phyloP scores from a whole-genome alignment of 2,329 filamentous ascomycete species.

The Stemphylium lycopersici region DNA sequence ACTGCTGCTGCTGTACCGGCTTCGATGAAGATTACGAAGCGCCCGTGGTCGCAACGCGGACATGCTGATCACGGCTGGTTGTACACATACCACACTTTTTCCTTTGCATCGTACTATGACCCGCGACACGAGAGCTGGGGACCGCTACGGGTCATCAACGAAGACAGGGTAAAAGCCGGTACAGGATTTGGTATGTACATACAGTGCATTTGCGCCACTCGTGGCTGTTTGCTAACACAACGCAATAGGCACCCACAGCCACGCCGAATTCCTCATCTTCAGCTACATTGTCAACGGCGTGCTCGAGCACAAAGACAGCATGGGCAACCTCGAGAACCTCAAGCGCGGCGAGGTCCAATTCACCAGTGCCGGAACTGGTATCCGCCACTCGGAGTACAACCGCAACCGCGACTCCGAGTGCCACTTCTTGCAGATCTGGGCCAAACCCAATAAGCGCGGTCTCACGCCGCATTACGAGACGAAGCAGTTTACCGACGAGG shows the following conservation, averaged over 20 bases:
- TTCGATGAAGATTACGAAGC: constrained; percentile 70
- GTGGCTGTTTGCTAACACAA: background rate
- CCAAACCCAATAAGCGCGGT: constrained; percentile 74
- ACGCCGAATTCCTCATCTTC: constrained; percentile 90
- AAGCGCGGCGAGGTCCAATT: constrained; percentile 85
- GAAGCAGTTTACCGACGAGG: constrained; percentile 71
- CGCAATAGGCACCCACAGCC: constrained; percentile 69
- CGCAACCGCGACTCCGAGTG: constrained; percentile 73
- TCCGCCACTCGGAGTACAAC: constrained; percentile 84
- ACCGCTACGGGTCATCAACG: constrained; percentile 82
- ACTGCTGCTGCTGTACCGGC: constrained; percentile 23
- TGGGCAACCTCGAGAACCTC: constrained; percentile 74
- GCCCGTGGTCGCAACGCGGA: constrained; percentile 73
- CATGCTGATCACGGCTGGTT: constrained; percentile 87
- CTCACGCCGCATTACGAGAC: constrained; percentile 80
- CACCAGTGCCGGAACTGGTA: constrained; percentile 81
- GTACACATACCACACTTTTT: constrained; percentile 85
- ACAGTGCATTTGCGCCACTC: background rate
- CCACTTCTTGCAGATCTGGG: constrained; percentile 92
- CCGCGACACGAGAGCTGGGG: constrained; percentile 73
- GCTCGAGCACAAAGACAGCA: constrained; percentile 85
- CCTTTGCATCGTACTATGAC: constrained; percentile 75
- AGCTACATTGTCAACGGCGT: constrained; percentile 84
- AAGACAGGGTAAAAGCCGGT: constrained; percentile 77
- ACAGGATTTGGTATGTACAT: constrained; percentile 67